Evolutionary conservation across 352 stramenopile species (phyloP), one percentile per base, ranked within the genome.

Genomic region (Phytophthora pisi): DNA sequence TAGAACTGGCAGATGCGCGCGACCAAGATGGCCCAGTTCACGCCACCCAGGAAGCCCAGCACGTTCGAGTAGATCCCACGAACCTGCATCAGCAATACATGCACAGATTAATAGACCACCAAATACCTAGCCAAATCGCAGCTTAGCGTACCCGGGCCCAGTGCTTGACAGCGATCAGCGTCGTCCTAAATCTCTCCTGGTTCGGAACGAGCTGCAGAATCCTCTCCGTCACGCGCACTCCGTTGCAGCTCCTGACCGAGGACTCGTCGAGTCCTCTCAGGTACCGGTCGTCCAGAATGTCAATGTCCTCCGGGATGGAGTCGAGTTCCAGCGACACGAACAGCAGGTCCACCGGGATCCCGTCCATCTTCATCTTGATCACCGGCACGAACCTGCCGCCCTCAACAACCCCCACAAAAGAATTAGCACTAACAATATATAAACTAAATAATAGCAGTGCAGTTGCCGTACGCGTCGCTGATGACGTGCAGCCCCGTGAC

Each of bases 1-100:
- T 97, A 97, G 16, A 97, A 78, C 70, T 98, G 93, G 68, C 91
- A 99, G 13, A 99, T 91, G 28, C 92, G 93, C 38, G 95, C 97
- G 13, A 99, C 95, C 18, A 99, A 83, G 56, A 99, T 99, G 26
- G 97, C 97, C 85, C 92, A 99, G 77, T 99, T 99, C 2, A 99
- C 93, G 15, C 98, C 98, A 47, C 98, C 98, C 0, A 99, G 75
- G 68, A 99, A 99, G 15, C 97, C 98, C 24, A 99, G 79, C 31
- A 99, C 96, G 79, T 99, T 99, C n/a, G 92, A 98, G 76, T 99
- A 99, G 57, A 99, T 87, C 31, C 98, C 98, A 26, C 98, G 90
- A 42, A 95, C 73, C 79, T 95, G 53, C 16, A 66, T n/a, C 52
- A 40, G 23, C 20, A 58, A 34, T n/a, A 59, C 64, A 51, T 13